Evolutionary conservation across 2,329 filamentous ascomycete genomes (phyloP).

Genomic region (Colletotrichum sp.): DNA sequence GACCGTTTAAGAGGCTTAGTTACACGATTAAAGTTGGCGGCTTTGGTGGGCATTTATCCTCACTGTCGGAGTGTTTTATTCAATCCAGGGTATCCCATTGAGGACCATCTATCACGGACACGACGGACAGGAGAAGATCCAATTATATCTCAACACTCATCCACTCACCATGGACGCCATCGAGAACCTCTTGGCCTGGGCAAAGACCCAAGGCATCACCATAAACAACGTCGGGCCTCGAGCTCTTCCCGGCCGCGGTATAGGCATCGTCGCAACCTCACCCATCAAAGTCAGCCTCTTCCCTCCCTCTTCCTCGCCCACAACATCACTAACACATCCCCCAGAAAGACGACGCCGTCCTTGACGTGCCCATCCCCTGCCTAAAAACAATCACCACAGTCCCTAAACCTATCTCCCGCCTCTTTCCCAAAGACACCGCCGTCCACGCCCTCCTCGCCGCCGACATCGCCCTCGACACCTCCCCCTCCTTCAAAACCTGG

Average conservation of each 20-base stretch:
- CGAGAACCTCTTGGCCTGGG: constrained; percentile 71
- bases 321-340: not conserved
- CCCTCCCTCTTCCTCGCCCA: not conserved
- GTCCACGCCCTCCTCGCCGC: constrained; percentile 78
- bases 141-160: not conserved
- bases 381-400: constrained; percentile 70
- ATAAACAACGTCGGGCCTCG: constrained; percentile 72
- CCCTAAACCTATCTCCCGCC: constrained; percentile 54
- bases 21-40: not conserved
- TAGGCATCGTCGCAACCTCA: constrained; percentile 77
- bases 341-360: constrained; percentile 56
- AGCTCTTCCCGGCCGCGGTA: constrained; percentile 72
- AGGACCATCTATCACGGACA: not conserved
- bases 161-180: constrained; percentile 20
- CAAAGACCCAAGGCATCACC: constrained; percentile 64
- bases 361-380: constrained; percentile 67
- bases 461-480: constrained; percentile 62
- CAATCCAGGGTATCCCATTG: not conserved
- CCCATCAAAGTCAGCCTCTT: constrained; percentile 64
- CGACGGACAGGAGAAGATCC: not conserved
- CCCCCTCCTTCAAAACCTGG: constrained; percentile 61
- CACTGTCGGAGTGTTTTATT: rapidly evolving
- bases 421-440: constrained; percentile 58
- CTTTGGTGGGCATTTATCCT: not conserved
- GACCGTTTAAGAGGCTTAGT: not conserved